Evolutionary conservation across 768 basidiomycete genomes (phyloP).

Genomic region (Phaffia tasmanica): DNA sequence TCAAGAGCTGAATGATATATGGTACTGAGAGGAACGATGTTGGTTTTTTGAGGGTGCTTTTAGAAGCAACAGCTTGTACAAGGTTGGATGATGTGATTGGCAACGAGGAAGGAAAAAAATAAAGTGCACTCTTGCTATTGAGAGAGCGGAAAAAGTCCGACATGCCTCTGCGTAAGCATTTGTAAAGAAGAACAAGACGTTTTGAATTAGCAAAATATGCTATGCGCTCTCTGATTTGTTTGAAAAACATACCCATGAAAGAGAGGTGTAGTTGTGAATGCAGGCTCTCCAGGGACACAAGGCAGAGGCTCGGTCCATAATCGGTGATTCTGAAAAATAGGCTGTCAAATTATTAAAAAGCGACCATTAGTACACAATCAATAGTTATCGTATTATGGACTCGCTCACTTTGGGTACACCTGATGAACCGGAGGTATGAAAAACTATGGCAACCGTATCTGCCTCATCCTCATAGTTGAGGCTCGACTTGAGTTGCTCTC

Average conservation of each 20-base stretch:
- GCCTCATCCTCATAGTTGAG: constrained; percentile 1
- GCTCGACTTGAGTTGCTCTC: neutral
- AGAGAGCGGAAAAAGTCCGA: constrained; percentile 4
- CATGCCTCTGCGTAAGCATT: neutral
- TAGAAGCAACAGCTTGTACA: neutral
- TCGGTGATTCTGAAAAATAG: constrained; percentile 6
- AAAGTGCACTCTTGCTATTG: neutral
- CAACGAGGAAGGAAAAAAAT: constrained; percentile 3
- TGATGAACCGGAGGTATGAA: constrained; percentile 5
- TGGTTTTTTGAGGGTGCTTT: too few relatives aligned
- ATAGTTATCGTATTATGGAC: neutral
- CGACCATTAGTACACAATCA: neutral
- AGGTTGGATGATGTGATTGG: constrained; percentile 6
- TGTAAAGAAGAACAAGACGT: neutral
- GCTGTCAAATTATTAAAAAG: neutral
- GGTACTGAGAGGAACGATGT: too few relatives aligned
- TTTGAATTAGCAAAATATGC: neutral
- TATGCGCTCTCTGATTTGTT: neutral
- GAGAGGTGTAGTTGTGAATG: constrained; percentile 4
- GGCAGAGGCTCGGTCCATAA: constrained; percentile 7
- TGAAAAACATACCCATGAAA: constrained; percentile 7
- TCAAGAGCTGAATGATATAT: too few relatives aligned
- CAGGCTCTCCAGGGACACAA: neutral
- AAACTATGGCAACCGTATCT: neutral
- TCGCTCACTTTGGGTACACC: neutral